A percentile compares a stretch with the other conserved stretches of the same genome.
Conservation (phyloP, 805 yeast genomes). For the Saccharomycopsis oosterbeekiorum region DNA sequence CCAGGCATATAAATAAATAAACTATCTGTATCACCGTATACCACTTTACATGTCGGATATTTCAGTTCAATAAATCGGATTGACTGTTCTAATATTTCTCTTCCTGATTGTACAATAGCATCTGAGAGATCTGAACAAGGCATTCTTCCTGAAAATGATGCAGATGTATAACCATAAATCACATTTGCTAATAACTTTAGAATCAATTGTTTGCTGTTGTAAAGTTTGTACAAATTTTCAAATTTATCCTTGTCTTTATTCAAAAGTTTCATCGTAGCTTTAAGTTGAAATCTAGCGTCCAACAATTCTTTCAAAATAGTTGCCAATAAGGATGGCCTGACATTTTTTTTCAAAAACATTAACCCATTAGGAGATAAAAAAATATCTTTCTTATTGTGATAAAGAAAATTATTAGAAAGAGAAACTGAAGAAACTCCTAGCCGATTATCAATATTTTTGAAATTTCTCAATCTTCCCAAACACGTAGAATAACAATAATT, state of each 20-base stretch:
- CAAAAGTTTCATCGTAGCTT: conserved; percentile 55
- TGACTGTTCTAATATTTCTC: conserved; percentile 72
- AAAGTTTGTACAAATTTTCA: conserved; percentile 29
- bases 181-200: conserved; percentile 88
- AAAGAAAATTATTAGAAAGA: conserved; percentile 48
- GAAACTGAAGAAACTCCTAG: conserved; percentile 36
- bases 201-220: conserved; percentile 76
- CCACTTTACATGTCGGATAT: conserved; percentile 82
- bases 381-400: conserved; percentile 35
- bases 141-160: conserved; percentile 94
- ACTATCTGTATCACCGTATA: conserved; percentile 95
- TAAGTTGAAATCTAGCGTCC: conserved; percentile 70
- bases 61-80: conserved; percentile 53
- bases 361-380: conserved; percentile 81
- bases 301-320: conserved; percentile 79
- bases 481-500: conserved; percentile 78
- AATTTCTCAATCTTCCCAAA: conserved; percentile 48
- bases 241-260: conserved; percentile 30
- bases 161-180: conserved; percentile 92
- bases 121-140: conserved; percentile 95
- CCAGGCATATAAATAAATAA: conserved; percentile 88
- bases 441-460: not conserved
- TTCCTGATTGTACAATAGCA: conserved; percentile 82
- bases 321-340: conserved; percentile 66
- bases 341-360: conserved; percentile 55